These are phyloP conservation scores for Kwoniella heveanensis DNA, from an alignment of 768 basidiomycete species.

Conservation along the genomic window DNA sequence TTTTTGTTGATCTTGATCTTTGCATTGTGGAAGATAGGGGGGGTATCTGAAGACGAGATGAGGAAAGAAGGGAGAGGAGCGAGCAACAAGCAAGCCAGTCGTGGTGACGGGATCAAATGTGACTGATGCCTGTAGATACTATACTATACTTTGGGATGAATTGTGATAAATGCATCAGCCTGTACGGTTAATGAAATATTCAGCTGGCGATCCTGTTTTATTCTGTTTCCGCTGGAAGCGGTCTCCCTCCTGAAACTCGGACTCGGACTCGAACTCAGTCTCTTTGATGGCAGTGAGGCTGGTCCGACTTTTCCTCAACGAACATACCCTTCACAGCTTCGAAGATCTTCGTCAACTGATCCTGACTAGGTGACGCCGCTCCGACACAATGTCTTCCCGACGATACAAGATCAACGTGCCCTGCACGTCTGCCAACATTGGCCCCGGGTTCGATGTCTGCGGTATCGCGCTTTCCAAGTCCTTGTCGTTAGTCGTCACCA, in stretches of 20 bases:
- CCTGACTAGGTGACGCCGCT: not conserved
- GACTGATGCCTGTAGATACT: not conserved
- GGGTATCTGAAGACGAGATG: too few relatives aligned
- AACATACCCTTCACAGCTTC: too few relatives aligned
- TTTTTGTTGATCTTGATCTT: too few relatives aligned
- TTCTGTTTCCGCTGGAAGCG: not conserved
- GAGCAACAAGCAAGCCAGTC: not conserved
- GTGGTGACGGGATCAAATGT: not conserved
- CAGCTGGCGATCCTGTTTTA: too few relatives aligned
- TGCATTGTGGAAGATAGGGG: too few relatives aligned
- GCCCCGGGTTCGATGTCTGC: slow-evolving; percentile 97
- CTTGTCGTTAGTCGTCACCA: slow-evolving; percentile 71
- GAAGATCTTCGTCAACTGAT: not conserved
- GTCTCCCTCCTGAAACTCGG: not conserved
- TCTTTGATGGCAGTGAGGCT: not conserved
- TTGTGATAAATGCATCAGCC: not conserved
- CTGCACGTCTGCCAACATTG: slow-evolving; percentile 98
- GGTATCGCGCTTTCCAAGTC: slow-evolving; percentile 92
- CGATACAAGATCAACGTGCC: slow-evolving; percentile 77
- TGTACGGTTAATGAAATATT: not conserved
- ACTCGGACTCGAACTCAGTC: slow-evolving; percentile 8
- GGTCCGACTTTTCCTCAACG: slow-evolving; percentile 5
- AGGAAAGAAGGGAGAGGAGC: not conserved
- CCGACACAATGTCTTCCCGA: slow-evolving; percentile 22
- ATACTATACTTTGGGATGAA: not conserved